Base-by-base conservation (phyloP, 106 monocot species). In the Platanthera guangdongensis region DNA sequence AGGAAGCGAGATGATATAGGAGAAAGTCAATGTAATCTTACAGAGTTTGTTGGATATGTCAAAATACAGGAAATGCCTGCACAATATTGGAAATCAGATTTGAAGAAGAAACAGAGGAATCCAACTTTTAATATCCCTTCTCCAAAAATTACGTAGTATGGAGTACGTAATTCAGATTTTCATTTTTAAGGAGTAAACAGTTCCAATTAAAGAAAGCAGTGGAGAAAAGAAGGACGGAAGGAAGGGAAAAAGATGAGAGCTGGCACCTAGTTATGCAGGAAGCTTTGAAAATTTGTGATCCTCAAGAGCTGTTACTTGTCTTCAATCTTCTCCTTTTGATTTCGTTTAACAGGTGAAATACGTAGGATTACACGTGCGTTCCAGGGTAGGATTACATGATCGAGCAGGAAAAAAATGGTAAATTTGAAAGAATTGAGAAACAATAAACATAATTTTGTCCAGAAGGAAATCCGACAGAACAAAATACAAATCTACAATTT, bases 221-320 rank as follows among this genome's bases (percentile, higher is more conserved):
- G n/a, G n/a, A n/a, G n/a, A n/a, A n/a, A n/a, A n/a, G n/a, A n/a
- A n/a, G n/a, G n/a, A n/a, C n/a, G n/a, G n/a, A 53, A 70, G 45
- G 47, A 47, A 47, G 16, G 16, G 30, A 11, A 70, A 70, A 50
- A 22, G 72, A 72, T 72, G 72, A 72, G 72, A 72, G 48, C 72
- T 10, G 51, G 72, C 72, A 72, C 72, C 72, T 72, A 72, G 70
- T 70, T 47, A 70, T 47, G 47, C 47, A 70, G 50, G 46, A 72
- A 50, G 72, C 72, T 50, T 16, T 72, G 72, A 22, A 51, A 50
- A 1, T 49, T 72, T 72, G 22, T 50, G 51, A 50, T 50, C 72
- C 16, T n/a, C 49, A 72, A 1, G 46, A 51, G 50, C 46, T 72
- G 72, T n/a, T 72, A 50, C 72, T 51, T 72, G 51, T 16, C 49